A percentile compares a stretch with the other conserved stretches of the same genome.
Conservation (phyloP, 2,329 filamentous ascomycete genomes). For the Gremmenia infestans region DNA sequence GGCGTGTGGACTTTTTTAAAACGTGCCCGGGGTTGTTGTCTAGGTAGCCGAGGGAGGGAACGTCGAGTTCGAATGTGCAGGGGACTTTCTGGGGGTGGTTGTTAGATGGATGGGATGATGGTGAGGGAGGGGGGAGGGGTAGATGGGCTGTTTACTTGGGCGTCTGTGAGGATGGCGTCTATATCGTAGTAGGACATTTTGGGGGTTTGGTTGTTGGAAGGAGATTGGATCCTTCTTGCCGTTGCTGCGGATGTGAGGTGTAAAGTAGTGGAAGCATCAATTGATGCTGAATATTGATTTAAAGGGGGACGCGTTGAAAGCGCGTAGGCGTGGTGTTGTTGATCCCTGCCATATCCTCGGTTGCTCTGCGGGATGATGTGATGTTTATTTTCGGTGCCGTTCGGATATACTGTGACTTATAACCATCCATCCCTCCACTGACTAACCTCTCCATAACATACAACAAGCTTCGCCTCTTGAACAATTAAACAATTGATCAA, state of each 20-base stretch:
- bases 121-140: constrained; percentile 6
- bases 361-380: constrained; percentile 9
- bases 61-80: no score
- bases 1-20: no score
- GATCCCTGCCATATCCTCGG: constrained; percentile 13
- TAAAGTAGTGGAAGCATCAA: no score
- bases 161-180: constrained; percentile 78
- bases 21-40: no score
- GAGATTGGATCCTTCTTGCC: background rate
- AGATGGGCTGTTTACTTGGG: constrained; percentile 52
- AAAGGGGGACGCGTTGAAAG: background rate
- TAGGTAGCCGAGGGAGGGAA: no score
- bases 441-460: background rate
- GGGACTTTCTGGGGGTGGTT: constrained; percentile 70
- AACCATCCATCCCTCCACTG: constrained; percentile 3
- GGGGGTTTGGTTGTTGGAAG: constrained; percentile 1
- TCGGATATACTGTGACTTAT: background rate
- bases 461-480: background rate
- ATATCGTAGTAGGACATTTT: constrained; percentile 78
- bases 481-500: constrained; percentile 11
- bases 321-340: constrained; percentile 6
- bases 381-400: constrained; percentile 8
- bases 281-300: background rate
- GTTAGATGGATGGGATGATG: constrained; percentile 1
- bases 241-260: no score